Evolutionary conservation across 306 rosid genomes (phyloP), one percentile per base, ranked within the genome.

Genomic region (Prunus padus): DNA sequence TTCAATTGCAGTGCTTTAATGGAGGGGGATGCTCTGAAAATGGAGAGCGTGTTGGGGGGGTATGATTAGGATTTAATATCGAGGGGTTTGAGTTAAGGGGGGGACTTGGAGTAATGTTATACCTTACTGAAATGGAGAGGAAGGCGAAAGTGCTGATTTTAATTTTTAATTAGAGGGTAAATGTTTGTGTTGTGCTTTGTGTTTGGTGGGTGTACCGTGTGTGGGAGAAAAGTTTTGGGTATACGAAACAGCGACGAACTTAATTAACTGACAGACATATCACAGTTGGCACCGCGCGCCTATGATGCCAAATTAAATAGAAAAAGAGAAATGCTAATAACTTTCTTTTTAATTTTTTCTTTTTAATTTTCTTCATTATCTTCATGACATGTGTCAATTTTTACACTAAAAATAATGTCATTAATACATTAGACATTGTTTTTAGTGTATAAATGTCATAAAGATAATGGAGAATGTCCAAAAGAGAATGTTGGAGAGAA

Each of bases 231-330:
- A 62, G 20, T 26, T 50, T 69, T 19, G 46, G 25, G 61, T 71
- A 9, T 22, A 59, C 67, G 68, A 73, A 73, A 44, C 55, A 25
- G n/a, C 52, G 19, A 71, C 54, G 50, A 77, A 78, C 71, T 28
- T 63, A 62, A 30, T 62, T 8, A 65, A 3, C 59, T 50, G 84
- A 87, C 92, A 84, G 83, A 86, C 81, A 44, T 70, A 15, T 66
- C 56, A 85, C 90, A 87, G 94, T 84, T 91, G 92, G 89, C 97
- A 86, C 82, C 72, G 69, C 55, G 25, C 4, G 4, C 16, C 9
- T 10, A 4, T 25, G 71, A 37, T 5, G 18, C 16, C 19, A 59
- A 25, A 59, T 25, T 59, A 13, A 37, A 37, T 37, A 37, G 20
- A 5, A 9, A 0, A 4, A 50, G 14, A 16, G 4, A n/a, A 47